Evolutionary conservation across 1,284 basidiomycete species (phyloP).

Genomic region (Singerocomus rubriflavus): DNA sequence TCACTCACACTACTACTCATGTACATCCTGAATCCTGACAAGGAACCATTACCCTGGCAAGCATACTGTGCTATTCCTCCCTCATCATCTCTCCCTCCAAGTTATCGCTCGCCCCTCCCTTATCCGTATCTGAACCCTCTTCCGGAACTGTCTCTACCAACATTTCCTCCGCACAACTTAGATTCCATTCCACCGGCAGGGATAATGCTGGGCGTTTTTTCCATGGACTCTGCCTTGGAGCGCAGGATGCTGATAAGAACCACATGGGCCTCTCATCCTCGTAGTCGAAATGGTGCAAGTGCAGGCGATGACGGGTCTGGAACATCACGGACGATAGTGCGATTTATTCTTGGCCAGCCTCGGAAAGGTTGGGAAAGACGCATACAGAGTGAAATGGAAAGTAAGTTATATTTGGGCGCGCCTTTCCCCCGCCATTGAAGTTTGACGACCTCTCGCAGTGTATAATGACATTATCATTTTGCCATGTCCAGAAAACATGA

Average conservation of each 20-base stretch:
- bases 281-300: conserved; percentile 72
- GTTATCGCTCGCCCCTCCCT: conserved; percentile 36
- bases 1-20: conserved; percentile 81
- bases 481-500: conserved; percentile 89
- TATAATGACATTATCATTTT: conserved; percentile 90
- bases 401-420: conserved; percentile 45
- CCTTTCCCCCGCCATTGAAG: background rate
- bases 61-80: conserved; percentile 79
- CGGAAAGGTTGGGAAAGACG: conserved; percentile 75
- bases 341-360: conserved; percentile 90
- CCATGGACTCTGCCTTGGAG: conserved; percentile 82
- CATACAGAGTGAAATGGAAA: conserved; percentile 88
- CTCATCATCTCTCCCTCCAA: conserved; percentile 43
- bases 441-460: conserved; percentile 41
- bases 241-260: conserved; percentile 87
- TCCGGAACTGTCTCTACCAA: conserved; percentile 28
- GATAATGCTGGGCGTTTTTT: conserved; percentile 89
- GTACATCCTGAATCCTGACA: conserved; percentile 94
- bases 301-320: conserved; percentile 66
- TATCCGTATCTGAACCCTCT: conserved; percentile 42
- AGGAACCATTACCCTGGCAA: conserved; percentile 91
- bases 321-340: conserved; percentile 85
- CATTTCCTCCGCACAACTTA: conserved; percentile 64
- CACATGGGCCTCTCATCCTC: conserved; percentile 84
- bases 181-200: conserved; percentile 85